A percentile compares a stretch with the other conserved stretches of the same genome.
phyloP scores from a whole-genome alignment of 441 rosid genomes.

The Geranium incanum region DNA sequence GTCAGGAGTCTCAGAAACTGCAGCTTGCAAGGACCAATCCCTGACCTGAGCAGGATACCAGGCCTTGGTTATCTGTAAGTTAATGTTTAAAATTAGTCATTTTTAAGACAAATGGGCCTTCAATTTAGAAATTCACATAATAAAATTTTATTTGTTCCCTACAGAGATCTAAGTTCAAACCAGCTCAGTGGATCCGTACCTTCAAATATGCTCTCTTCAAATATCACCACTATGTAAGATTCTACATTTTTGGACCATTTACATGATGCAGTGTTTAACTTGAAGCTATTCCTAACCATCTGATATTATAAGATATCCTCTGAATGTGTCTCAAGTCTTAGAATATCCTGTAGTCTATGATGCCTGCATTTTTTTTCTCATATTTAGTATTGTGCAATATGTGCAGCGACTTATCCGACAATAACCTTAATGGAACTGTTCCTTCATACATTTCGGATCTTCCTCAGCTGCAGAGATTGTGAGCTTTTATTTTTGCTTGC shows the following conservation, averaged over 20 bases:
- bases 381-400: conserved; percentile 18
- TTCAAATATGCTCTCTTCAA: conserved; percentile 46
- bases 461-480: conserved; percentile 72
- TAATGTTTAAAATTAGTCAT: conserved; percentile 6
- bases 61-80: conserved; percentile 84
- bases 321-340: conserved; percentile 6
- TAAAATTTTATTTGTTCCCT: conserved; percentile 7
- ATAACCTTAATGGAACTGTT: conserved; percentile 62
- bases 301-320: neutral
- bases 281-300: neutral
- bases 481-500: conserved; percentile 25
- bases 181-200: conserved; percentile 72
- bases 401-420: conserved; percentile 69
- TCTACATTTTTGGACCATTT: conserved; percentile 18
- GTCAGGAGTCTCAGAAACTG: conserved; percentile 91
- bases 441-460: conserved; percentile 61
- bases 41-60: conserved; percentile 72
- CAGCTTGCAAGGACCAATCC: conserved; percentile 71
- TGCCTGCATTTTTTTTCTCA: conserved; percentile 18
- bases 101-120: conserved; percentile 16
- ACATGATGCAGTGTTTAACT: conserved; percentile 14
- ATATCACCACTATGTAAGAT: conserved; percentile 82
- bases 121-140: conserved; percentile 14
- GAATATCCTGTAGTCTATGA: neutral
- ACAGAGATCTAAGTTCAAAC: conserved; percentile 85